Conservation (phyloP, 1,284 basidiomycete species). For the Trichosporon sp. region DNA sequence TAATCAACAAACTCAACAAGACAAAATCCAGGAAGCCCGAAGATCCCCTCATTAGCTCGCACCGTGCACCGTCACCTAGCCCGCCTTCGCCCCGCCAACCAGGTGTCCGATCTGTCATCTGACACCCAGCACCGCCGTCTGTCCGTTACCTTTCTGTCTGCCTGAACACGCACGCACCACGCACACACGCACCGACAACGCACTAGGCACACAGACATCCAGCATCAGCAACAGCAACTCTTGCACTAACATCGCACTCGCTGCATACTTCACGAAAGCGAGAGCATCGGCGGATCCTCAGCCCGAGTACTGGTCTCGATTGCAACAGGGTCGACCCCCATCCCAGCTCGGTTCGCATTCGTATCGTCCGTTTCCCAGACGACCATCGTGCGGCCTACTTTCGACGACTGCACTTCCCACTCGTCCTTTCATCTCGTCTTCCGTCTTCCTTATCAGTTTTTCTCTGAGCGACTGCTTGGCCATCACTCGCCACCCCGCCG, state of each 20-base stretch:
- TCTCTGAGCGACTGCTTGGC: not conserved
- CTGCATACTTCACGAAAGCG: not conserved
- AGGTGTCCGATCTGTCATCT: not conserved
- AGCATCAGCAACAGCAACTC: not conserved
- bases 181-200: slow-evolving; percentile 1
- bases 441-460: not conserved
- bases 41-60: not conserved
- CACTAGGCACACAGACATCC: not conserved
- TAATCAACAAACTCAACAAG: not conserved
- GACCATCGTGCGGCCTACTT: not conserved
- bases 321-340: not conserved
- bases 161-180: not conserved
- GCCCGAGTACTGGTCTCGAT: not conserved
- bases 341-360: not conserved
- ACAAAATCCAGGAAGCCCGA: not conserved
- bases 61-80: not conserved
- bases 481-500: not conserved
- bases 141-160: not conserved
- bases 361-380: slow-evolving; percentile 4
- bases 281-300: not conserved
- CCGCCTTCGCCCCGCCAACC: not conserved
- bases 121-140: not conserved
- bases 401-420: not conserved
- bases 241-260: not conserved
- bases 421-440: not conserved